Base-by-base conservation (phyloP, 2,329 filamentous ascomycete genomes). In the Ascosphaera aggregata region DNA sequence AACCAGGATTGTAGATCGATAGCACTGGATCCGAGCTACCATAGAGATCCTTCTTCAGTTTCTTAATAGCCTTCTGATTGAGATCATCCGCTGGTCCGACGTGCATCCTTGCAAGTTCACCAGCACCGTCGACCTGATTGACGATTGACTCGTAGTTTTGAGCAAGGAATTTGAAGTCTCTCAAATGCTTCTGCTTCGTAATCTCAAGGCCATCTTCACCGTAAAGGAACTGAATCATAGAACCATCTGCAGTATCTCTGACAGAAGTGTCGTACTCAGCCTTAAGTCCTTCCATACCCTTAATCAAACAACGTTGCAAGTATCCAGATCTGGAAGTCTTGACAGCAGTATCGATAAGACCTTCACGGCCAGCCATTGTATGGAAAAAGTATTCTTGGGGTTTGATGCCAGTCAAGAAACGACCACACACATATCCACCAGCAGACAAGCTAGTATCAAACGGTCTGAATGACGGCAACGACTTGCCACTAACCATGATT, bases 321-420 rank as follows among this genome's bases (percentile, higher is more conserved):
- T 98, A 98, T 43, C 89, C 91, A 19, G 89, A 95, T 52, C 89
- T 77, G 8, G 86, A 92, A 1, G 89, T 98, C 62, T 98, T 98
- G 56, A 98, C 89, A 45, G 89, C 89, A 16, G 89, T 98, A 68
- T 98, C 89, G 53, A 98, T 98, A 46, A 98, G 65, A 65, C 89
- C 89, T 67, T 98, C 91, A 61, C 89, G 74, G 49, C 91, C 91
- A 52, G 86, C 89, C 91, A 98, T 98, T 58, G 91, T 84, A 69
- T 98, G 89, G 65, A 98, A 98, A 57, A 86, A 98, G 57, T 94
- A 98, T 55, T 98, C 91, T 52, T 98, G 89, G 3, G 89, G 89
- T 40, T 86, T 75, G 44, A 98, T 89, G 43, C 89, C 89, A 18
- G 91, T 98, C 66, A 98, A 78, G 70, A 98, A 98, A 54, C 89